phyloP scores from a whole-genome alignment of 345 rosid genomes.

The Euclidium syriacum region DNA sequence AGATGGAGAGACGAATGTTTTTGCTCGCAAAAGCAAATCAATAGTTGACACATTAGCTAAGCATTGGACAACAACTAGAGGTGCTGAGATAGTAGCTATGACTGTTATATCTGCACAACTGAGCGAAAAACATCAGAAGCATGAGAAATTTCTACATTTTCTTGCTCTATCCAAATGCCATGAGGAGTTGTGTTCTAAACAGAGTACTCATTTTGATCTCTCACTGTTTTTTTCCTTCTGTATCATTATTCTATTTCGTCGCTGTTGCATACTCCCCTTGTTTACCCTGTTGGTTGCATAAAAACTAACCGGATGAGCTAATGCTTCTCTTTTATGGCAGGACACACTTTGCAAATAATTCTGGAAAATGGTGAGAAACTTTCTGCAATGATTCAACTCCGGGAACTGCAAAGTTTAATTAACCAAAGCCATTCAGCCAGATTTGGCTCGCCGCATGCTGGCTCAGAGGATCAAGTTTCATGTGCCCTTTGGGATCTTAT shows the following conservation, averaged over 20 bases:
- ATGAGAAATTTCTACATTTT: slow-evolving; percentile 77
- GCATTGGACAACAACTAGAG: slow-evolving; percentile 98
- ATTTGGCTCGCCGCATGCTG: slow-evolving; percentile 35
- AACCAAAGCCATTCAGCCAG: slow-evolving; percentile 58
- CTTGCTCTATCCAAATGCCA: slow-evolving; percentile 97
- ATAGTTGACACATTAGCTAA: slow-evolving; percentile 92
- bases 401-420: slow-evolving; percentile 68
- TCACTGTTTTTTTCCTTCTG: background rate
- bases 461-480: slow-evolving; percentile 47
- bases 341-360: slow-evolving; percentile 66
- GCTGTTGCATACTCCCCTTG: background rate
- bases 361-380: slow-evolving; percentile 97
- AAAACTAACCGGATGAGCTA: background rate
- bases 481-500: slow-evolving; percentile 92
- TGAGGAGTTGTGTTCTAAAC: slow-evolving; percentile 78
- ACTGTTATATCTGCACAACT: slow-evolving; percentile 67
- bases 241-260: background rate
- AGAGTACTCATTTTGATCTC: slow-evolving; percentile 46
- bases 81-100: slow-evolving; percentile 85
- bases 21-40: slow-evolving; percentile 74
- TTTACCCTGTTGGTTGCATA: background rate
- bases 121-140: slow-evolving; percentile 87
- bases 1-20: slow-evolving; percentile 81
- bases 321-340: slow-evolving; percentile 37
- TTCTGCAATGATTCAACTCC: slow-evolving; percentile 77